Evolutionary conservation across 148 eudicot genomes (phyloP), one percentile per base, ranked within the genome.

Genomic region (Nepenthes gracilis): DNA sequence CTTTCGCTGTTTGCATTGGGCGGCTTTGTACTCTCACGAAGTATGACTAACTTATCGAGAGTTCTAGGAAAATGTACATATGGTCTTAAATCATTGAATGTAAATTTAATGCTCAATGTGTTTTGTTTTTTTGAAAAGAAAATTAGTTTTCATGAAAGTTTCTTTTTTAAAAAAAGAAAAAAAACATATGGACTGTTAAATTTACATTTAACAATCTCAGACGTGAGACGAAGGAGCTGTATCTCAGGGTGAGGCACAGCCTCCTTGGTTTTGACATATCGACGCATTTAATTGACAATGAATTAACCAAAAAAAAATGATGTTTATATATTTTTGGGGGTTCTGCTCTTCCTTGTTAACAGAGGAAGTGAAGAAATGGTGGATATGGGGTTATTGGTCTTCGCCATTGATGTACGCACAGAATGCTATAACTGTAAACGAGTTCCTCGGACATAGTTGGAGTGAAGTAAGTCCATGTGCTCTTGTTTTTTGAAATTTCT

Each of bases 381-480:
- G 96, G 96, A 70, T 67, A 59, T 85, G 96, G 88, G 96, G 83
- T 65, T 85, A 77, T 63, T 88, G 88, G 88, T 33, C 67, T 4
- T 88, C 96, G 36, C 92, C 92, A 0, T 12, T 88, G 79, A 88
- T 83, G 92, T 88, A 88, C 66, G 88, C 78, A 61, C 79, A 78
- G 61, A 81, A 69, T 63, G 88, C 86, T 47, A 37, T 88, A 6
- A 47, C 65, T 61, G 83, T 75, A 65, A 89, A 89, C 60, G 96
- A 89, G 70, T 81, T 89, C 67, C 75, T 70, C 2, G 96, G 93
- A 53, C 55, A 76, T 33, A 74, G 70, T 54, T 89, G 93, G 93
- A 68, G 59, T 38, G 47, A 65, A 4, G 96, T 88, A 77, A 47
- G 81, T 67, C 36, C 54, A 36, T 50, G 5, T 47, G 32, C 32